Base-by-base conservation (phyloP, 192 early-diverging fungal genomes). In the Dimargaris cristalligena region DNA sequence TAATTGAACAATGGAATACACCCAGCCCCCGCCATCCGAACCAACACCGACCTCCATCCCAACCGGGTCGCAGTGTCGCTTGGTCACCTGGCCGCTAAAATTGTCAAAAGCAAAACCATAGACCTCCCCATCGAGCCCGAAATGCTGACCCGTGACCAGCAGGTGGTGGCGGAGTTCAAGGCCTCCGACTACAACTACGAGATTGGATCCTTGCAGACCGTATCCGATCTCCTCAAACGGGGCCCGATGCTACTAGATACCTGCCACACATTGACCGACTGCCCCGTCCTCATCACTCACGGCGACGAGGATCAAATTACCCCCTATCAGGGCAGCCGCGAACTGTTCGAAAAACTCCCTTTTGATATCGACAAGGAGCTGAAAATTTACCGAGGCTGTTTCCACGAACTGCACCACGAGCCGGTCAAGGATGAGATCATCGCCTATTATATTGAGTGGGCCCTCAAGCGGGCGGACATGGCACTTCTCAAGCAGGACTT, bases 221-320 rank as follows among this genome's bases (percentile, higher is more conserved):
- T 56, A 35, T 52, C 67, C 0, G 52, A 35, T n/a, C 60, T 75
- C 10, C 47, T 72, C 29, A 61, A 49, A 30, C 47, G 60, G 4
- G 74, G 74, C 14, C 52, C 52, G 1, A 29, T 50, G 23, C 52
- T 69, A 13, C 54, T 56, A 14, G 55, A 65, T 20, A 60, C 59
- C 38, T 46, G 52, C 2, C 66, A 62, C 0, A 13, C 60, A 2
- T 3, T 33, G 4, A 65, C 70, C 46, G 13, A n/a, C n/a, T 65
- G 63, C 2, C 74, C 74, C 8, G 69, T 72, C 35, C 52, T 66
- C 26, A 26, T 76, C 33, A 60, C 70, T 33, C 74, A 76, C 33
- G 71, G 68, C 18, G 63, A 64, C 20, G 64, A 67, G 23, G 74
- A 76, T 63, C 51, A 65, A 62, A 67, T 66, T 10, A 72, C 71